Percentiles rank a stretch among this genome's conserved stretches.
These are phyloP conservation scores for Cyberlindnera suaveolens DNA, from an alignment of 805 yeast genomes.

Conservation along the genomic window DNA sequence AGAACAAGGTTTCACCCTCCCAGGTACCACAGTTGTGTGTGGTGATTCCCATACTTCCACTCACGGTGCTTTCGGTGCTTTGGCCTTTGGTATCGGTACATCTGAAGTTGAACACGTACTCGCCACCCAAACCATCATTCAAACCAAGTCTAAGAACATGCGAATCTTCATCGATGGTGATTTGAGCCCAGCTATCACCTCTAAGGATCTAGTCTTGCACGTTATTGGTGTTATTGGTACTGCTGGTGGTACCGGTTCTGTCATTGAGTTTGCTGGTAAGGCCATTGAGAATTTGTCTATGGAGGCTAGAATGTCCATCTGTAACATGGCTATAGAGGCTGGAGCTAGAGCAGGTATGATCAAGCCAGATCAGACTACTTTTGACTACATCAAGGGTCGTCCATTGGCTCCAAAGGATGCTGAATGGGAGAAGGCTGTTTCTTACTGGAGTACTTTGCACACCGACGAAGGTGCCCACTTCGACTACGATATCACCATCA, in stretches of 20 bases:
- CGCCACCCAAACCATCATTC: slow-evolving; percentile 95
- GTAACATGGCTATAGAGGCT: slow-evolving; percentile 98
- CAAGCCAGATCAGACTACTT: slow-evolving; percentile 87
- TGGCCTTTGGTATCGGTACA: slow-evolving; percentile 98
- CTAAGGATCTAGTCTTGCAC: slow-evolving; percentile 91
- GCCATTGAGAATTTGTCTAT: slow-evolving; percentile 86
- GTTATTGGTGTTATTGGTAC: slow-evolving; percentile 97
- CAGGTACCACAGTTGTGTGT: slow-evolving; percentile 98
- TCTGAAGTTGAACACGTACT: slow-evolving; percentile 98
- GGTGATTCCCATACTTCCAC: slow-evolving; percentile 99
- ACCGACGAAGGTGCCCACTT: slow-evolving; percentile 88
- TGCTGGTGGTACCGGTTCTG: slow-evolving; percentile 98
- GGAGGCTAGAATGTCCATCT: slow-evolving; percentile 99
- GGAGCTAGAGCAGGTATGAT: slow-evolving; percentile 99
- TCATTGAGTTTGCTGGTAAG: slow-evolving; percentile 93
- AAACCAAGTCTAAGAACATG: slow-evolving; percentile 95
- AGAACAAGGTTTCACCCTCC: slow-evolving; percentile 96
- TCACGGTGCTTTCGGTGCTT: slow-evolving; percentile 96
- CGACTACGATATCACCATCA: slow-evolving; percentile 75
- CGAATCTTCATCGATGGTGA: slow-evolving; percentile 81
- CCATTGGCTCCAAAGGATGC: slow-evolving; percentile 92
- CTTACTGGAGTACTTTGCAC: slow-evolving; percentile 84
- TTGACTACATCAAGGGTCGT: slow-evolving; percentile 84
- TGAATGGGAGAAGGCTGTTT: slow-evolving; percentile 92
- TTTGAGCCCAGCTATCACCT: slow-evolving; percentile 82